Conservation (phyloP, 1,284 basidiomycete species). For the Coriolopsis trogii region DNA sequence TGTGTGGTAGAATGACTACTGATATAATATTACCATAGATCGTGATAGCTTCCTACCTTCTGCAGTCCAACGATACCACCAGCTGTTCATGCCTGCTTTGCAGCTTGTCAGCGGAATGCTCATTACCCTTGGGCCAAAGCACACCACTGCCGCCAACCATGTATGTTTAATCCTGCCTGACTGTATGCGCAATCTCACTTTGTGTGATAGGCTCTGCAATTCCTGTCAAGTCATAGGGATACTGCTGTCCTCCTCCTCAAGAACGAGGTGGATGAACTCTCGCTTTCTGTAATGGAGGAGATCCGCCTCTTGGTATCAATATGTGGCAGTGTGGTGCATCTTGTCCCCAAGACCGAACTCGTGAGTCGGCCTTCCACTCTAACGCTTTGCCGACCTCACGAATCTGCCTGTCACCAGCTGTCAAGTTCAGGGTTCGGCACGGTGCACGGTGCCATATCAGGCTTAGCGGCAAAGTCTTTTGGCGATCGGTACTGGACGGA, state of each 20-base stretch:
- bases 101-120: conserved; percentile 78
- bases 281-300: conserved; percentile 72
- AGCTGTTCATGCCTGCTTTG: conserved; percentile 83
- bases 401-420: no score
- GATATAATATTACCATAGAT: conserved; percentile 47
- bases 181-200: not conserved
- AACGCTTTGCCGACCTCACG: conserved; percentile 3
- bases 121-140: conserved; percentile 67
- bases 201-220: conserved; percentile 62
- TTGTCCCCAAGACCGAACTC: conserved; percentile 76
- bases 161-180: conserved; percentile 37
- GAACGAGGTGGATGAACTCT: conserved; percentile 65
- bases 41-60: conserved; percentile 87
- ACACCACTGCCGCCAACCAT: conserved; percentile 67
- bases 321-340: conserved; percentile 65
- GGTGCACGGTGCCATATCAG: conserved; percentile 81
- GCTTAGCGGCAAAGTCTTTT: conserved; percentile 78
- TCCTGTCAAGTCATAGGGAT: conserved; percentile 78
- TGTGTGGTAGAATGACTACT: not conserved
- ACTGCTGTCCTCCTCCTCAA: conserved; percentile 81
- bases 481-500: conserved; percentile 63
- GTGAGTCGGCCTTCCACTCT: conserved; percentile 44
- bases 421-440: conserved; percentile 79
- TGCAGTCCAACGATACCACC: conserved; percentile 86
- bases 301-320: conserved; percentile 77